Evolutionary conservation across 805 yeast species (phyloP), one percentile per base, ranked within the genome.

Genomic region (Saccharomyces eubayanus): DNA sequence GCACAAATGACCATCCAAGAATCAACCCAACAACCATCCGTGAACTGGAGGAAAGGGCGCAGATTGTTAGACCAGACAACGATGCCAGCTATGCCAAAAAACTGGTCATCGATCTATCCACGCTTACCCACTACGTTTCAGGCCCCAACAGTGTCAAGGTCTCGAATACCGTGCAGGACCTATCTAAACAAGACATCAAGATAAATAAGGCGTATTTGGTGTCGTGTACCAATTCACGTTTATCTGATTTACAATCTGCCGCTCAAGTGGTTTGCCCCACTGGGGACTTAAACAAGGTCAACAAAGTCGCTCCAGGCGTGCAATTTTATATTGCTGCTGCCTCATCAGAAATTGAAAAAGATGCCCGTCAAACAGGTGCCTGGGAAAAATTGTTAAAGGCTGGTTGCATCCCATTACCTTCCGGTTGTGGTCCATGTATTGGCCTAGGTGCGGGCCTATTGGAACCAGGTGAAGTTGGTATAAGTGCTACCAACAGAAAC

Each of bases 361-460:
- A 91, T 62, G 99, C 99, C 48, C 96, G 87, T 73, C 80, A 82
- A 36, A 75, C 73, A 47, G 99, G 99, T 53, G 95, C 96, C 14
- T 95, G 99, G 99, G 79, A 90, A 63, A 82, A 82, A 21, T 77
- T 94, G 55, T 65, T 94, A 49, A 92, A 85, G 53, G 96, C 98
- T 9, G 99, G 99, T 51, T 96, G 97, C 55, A 87, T 75, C 62
- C 89, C 97, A 36, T 80, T 94, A 62, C 98, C 98, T 21, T 96
- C 99, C 14, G 99, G 99, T 24, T 94, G 99, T 75, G 99, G 99
- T 48, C 99, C 99, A 27, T 94, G 99, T 76, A 94, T 94, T 67
- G 99, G 99, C 40, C 77, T 94, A 53, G 99, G 99, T 53, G 79
- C 95, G 29, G 99, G 99, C 50, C 76, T 94, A 59, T 76, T 94